A percentile compares a stretch with the other conserved stretches of the same genome.
These are phyloP conservation scores for Elsinoe australis DNA, from an alignment of 2,329 filamentous ascomycete genomes.

Conservation along the genomic window DNA sequence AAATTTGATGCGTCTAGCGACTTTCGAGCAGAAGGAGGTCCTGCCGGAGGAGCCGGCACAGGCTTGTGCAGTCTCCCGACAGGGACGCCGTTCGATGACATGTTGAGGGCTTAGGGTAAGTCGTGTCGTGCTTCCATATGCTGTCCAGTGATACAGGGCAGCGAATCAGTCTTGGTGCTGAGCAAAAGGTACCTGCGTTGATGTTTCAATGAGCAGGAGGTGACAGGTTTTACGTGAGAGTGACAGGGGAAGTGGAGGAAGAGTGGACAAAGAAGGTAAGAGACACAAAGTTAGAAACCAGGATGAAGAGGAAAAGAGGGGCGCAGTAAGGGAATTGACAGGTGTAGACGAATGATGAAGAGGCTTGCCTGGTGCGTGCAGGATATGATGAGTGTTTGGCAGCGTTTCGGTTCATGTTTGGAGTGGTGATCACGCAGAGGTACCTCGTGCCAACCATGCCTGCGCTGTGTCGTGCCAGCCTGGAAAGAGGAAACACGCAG, in stretches of 20 bases:
- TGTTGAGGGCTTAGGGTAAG: constrained; percentile 5
- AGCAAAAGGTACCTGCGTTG: no score
- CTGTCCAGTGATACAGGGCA: not conserved
- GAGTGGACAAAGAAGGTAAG: constrained; percentile 10
- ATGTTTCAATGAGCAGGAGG: constrained; percentile 3
- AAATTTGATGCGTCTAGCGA: not conserved
- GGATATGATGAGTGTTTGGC: constrained; percentile 8
- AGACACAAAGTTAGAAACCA: constrained; percentile 4
- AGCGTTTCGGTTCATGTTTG: constrained; percentile 4
- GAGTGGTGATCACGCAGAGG: not conserved
- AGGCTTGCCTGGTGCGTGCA: constrained; percentile 3
- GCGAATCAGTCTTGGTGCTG: not conserved
- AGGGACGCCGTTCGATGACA: constrained; percentile 9
- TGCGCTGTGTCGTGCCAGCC: constrained; percentile 3
- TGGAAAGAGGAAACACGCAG: not conserved
- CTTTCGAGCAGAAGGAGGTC: constrained; percentile 1
- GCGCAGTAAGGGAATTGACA: not conserved
- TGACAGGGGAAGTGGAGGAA: constrained; percentile 2
- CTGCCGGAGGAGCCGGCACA: constrained; percentile 5
- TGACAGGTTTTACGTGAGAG: constrained; percentile 11
- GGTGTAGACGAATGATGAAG: constrained; percentile 12
- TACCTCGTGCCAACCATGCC: constrained; percentile 2
- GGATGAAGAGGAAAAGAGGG: constrained; percentile 11
- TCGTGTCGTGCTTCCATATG: not conserved
- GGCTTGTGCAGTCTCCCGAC: constrained; percentile 8